Evolutionary conservation across 1,284 basidiomycete genomes (phyloP), one percentile per base, ranked within the genome.

Genomic region (Earliella scabrosa): DNA sequence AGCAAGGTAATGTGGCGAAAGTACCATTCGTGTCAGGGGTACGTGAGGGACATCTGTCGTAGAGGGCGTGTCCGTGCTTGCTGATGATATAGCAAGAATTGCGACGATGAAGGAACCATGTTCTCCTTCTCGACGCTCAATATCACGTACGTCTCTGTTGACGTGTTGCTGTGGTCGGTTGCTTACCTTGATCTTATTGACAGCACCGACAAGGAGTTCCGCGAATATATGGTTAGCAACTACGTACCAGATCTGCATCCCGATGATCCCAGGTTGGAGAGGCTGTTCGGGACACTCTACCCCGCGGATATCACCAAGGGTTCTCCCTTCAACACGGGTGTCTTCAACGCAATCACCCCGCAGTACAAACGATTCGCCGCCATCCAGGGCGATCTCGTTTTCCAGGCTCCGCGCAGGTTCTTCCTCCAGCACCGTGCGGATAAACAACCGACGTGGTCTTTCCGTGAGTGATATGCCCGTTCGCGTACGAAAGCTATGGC

Each of bases 331-430:
- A 68, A 73, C 50, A 85, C 83, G 0, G 75, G 80, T 0, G 56
- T 69, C 29, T 40, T 74, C 4, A 80, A 83, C 54, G 73, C 71
- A 0, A 54, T 84, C 14, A 75, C 77, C 0, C 77, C 79, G 0
- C 71, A 83, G 54, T 83, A 72, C 70, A 82, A 85, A 66, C 71
- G 82, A 14, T 62, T 84, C 2, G 76, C 82, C 4, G 73, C 82
- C 0, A 69, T 84, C 56, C 71, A 71, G 41, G 82, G 81, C 0
- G 83, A 85, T 53, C 65, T 69, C 3, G 71, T 77, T 1, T 83
- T 85, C 68, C 81, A 83, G 51, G 80, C 73, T 0, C 80, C 81
- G 4, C 70, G 82, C 24, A 31, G 66, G 31, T 60, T 63, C 50
- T 58, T 68, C 45, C 46, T 67, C 20, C 49, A 80, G 38, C 66